Conservation (phyloP, 148 eudicot genomes). For the Camellia granthamiana region DNA sequence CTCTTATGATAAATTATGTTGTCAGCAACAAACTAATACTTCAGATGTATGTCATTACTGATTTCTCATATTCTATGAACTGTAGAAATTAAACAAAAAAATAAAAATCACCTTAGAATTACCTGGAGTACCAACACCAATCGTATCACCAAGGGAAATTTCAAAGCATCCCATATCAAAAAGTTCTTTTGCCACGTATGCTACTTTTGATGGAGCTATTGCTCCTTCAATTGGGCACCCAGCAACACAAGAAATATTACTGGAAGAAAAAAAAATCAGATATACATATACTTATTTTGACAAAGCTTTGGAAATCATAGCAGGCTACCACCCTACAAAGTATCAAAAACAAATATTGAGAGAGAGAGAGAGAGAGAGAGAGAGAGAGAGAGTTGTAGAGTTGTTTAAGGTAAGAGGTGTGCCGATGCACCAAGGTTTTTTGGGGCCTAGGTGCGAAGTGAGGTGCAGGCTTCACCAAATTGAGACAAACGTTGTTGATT, state of each 20-base stretch:
- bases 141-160: conserved; percentile 95
- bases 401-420: too few relatives aligned
- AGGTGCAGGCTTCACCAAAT: too few relatives aligned
- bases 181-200: conserved; percentile 81
- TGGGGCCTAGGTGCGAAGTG: too few relatives aligned
- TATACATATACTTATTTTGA: conserved; percentile 9
- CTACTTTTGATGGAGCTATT: conserved; percentile 83
- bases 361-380: background rate
- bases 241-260: conserved; percentile 92
- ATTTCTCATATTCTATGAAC: background rate
- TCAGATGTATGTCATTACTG: background rate
- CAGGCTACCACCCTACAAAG: background rate
- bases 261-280: conserved; percentile 19
- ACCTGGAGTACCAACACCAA: conserved; percentile 98
- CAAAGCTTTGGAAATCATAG: background rate
- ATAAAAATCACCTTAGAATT: conserved; percentile 13
- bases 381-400: background rate
- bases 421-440: too few relatives aligned
- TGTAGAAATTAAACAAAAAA: background rate
- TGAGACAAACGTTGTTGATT: too few relatives aligned
- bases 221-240: conserved; percentile 97
- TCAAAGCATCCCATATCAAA: conserved; percentile 78
- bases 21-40: background rate
- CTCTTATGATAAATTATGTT: background rate
- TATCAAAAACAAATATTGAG: background rate